These are phyloP conservation scores for Chlorella sorokiniana DNA, from an alignment of 139 green algal species.

Conservation along the genomic window DNA sequence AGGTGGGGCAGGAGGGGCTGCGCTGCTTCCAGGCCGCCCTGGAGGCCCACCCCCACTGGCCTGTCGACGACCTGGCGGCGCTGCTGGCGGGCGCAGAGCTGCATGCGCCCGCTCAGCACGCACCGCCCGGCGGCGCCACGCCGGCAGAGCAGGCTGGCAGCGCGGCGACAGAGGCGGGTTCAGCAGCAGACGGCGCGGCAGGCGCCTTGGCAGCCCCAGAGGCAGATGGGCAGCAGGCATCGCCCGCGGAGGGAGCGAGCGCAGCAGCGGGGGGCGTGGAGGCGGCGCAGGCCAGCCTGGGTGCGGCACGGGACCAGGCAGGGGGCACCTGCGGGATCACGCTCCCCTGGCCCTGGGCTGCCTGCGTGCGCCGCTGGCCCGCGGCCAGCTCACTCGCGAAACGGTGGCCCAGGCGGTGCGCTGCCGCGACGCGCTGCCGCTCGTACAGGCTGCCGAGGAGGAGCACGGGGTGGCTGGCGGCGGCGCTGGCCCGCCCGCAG, in stretches of 20 bases:
- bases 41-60: slow-evolving; percentile 17
- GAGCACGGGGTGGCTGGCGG: neutral
- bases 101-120: neutral
- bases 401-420: neutral
- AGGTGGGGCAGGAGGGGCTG: slow-evolving; percentile 18
- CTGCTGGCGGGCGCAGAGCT: slow-evolving; percentile 12
- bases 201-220: neutral
- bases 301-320: neutral
- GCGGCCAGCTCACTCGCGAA: neutral
- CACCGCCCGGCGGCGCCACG: neutral
- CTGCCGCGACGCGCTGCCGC: neutral
- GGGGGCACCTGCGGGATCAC: slow-evolving; percentile 10
- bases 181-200: neutral
- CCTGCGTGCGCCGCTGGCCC: slow-evolving; percentile 4
- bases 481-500: neutral
- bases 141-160: no score
- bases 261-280: neutral
- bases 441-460: slow-evolving; percentile 8
- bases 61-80: slow-evolving; percentile 5
- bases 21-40: slow-evolving; percentile 11
- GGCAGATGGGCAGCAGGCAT: neutral
- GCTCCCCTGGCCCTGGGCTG: neutral
- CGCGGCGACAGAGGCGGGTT: neutral
- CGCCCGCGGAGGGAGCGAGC: neutral
- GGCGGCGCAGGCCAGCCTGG: no score